Percentiles rank a stretch among this genome's conserved stretches.
Evolutionary conservation across 129 eudicot genomes (phyloP).

Genomic region (Artemisia tridentata): DNA sequence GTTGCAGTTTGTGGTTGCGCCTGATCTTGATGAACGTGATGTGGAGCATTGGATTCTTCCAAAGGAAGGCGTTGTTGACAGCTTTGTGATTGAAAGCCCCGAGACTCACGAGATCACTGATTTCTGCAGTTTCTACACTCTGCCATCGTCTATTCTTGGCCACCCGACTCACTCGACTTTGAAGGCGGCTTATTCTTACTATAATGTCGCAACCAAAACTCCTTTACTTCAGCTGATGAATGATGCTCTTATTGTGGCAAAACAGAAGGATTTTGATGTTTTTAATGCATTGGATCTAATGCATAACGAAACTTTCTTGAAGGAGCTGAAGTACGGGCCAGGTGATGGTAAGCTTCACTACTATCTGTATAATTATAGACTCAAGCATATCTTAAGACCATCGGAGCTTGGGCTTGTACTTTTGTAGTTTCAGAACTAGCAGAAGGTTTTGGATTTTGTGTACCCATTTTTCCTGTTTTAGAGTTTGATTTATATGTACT

Average conservation of each 20-base stretch:
- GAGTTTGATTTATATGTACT: slow-evolving; percentile 10
- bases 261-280: slow-evolving; percentile 58
- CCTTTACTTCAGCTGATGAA: slow-evolving; percentile 64
- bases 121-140: slow-evolving; percentile 56
- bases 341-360: slow-evolving; percentile 57
- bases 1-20: slow-evolving; percentile 53
- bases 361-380: slow-evolving; percentile 46
- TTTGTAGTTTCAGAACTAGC: slow-evolving; percentile 33
- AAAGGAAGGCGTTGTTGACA: slow-evolving; percentile 49
- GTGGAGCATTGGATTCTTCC: slow-evolving; percentile 73
- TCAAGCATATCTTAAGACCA: slow-evolving; percentile 37
- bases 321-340: slow-evolving; percentile 53
- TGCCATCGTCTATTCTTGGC: slow-evolving; percentile 59
- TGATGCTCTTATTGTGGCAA: slow-evolving; percentile 57
- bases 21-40: slow-evolving; percentile 57
- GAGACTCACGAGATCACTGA: slow-evolving; percentile 54
- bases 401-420: slow-evolving; percentile 57
- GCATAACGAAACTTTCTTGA: slow-evolving; percentile 50
- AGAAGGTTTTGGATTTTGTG: slow-evolving; percentile 18
- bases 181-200: slow-evolving; percentile 64
- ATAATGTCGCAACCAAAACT: slow-evolving; percentile 57
- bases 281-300: slow-evolving; percentile 62
- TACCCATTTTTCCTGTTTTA: slow-evolving; percentile 14
- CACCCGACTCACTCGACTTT: slow-evolving; percentile 48
- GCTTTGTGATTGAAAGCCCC: slow-evolving; percentile 57